phyloP scores from a whole-genome alignment of 139 green algal genomes.

The Chlorella ohadii region DNA sequence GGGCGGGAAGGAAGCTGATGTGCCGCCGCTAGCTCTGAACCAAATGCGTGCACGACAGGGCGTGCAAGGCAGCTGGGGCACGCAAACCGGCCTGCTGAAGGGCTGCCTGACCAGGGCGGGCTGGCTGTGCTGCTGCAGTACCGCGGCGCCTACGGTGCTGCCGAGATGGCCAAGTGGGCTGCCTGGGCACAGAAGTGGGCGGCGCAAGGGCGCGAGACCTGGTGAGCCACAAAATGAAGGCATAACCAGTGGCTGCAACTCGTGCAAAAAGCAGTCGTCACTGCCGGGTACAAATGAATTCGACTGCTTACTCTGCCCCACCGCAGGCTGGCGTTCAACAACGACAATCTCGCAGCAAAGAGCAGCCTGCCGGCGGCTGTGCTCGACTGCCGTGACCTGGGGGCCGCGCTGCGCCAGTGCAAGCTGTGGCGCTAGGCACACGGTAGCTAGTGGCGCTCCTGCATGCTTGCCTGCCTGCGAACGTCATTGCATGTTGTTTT shows the following conservation, averaged over 20 bases:
- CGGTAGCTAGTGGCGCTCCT: no score
- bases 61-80: no score
- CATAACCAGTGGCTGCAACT: no score
- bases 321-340: conserved; percentile 23
- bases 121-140: neutral
- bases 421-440: no score
- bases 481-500: no score
- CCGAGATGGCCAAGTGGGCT: conserved; percentile 17
- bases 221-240: no score
- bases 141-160: neutral
- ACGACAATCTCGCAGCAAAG: neutral
- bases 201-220: neutral
- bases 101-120: neutral
- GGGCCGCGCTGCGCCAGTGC: neutral
- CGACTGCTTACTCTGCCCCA: neutral
- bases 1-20: no score
- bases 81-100: neutral
- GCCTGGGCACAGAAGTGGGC: neutral
- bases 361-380: neutral
- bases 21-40: no score
- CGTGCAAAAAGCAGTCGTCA: no score
- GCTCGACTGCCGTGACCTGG: conserved; percentile 8
- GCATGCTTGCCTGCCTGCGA: no score
- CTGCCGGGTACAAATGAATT: no score
- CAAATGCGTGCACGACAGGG: no score